Conservation (phyloP, 352 stramenopile species). For the Plasmopara halstedii region DNA sequence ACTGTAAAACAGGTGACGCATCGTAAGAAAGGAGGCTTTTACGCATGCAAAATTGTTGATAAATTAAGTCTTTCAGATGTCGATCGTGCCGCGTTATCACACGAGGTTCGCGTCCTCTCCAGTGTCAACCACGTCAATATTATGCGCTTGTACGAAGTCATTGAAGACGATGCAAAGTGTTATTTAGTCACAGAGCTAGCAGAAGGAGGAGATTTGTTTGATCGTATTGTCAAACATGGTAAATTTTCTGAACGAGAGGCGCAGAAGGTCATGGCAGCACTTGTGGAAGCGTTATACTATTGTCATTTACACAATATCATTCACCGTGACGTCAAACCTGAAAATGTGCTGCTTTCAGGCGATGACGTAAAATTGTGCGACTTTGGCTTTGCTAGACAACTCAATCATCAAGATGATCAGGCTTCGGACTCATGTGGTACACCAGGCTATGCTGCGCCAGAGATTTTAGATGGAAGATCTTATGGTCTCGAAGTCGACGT, state of each 20-base stretch:
- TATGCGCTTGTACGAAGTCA: conserved; percentile 90
- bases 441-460: conserved; percentile 72
- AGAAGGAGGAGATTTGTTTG: conserved; percentile 83
- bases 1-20: conserved; percentile 84
- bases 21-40: conserved; percentile 60
- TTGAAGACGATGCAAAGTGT: conserved; percentile 91
- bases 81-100: conserved; percentile 60
- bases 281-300: conserved; percentile 88
- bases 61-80: conserved; percentile 66
- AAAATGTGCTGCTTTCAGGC: conserved; percentile 75
- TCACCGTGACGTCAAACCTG: conserved; percentile 81
- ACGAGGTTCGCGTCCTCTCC: conserved; percentile 64
- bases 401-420: conserved; percentile 49
- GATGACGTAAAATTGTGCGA: conserved; percentile 80
- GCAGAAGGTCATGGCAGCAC: conserved; percentile 54
- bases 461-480: conserved; percentile 75
- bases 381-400: conserved; percentile 79
- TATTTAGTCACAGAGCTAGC: conserved; percentile 98
- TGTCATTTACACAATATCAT: conserved; percentile 87
- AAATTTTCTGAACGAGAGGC: conserved; percentile 60
- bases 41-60: conserved; percentile 81
- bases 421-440: conserved; percentile 79
- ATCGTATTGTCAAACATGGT: conserved; percentile 80
- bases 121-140: conserved; percentile 83
- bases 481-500: conserved; percentile 83